Evolutionary conservation across 345 rosid genomes (phyloP), one percentile per base, ranked within the genome.

Genomic region (Crucihimalaya himalaica): DNA sequence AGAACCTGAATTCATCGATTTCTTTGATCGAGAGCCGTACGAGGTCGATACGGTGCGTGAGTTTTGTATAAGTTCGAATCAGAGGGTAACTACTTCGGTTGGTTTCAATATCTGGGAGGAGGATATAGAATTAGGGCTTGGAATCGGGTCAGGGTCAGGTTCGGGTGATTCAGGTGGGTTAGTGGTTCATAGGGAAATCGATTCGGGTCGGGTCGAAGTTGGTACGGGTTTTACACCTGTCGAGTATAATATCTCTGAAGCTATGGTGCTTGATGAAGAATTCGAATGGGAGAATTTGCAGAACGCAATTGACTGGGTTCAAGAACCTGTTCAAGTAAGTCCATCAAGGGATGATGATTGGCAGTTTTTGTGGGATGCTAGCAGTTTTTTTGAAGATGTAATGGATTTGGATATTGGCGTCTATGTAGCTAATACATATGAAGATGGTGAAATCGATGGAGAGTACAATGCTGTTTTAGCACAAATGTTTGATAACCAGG

Each of bases 231-330:
- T 25, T 31, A 28, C 51, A 15, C 12, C 15, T 20, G 11, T 16
- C 31, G 63, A 16, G 56, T 56, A 54, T 27, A n/a, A 16, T 16
- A n/a, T 61, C 42, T 50, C 5, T 4, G 67, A 31, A 32, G 40
- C 47, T 28, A 66, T 65, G 52, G 62, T 32, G 59, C 28, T 21
- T 51, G 60, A 16, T 42, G 82, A 78, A n/a, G 83, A 27, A 52
- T 13, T 55, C 21, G 85, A 66, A 29, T 56, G 70, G 80, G 84
- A 73, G 15, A 74, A 82, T 40, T 68, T 60, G 19, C 65, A 71
- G 29, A 57, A 65, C 66, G 69, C 6, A 5, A 54, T 21, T 27
- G 14, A 9, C 55, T 73, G 29, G 70, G 48, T 12, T 46, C 34
- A 65, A 9, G 75, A 57, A 19, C 62, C 54, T 47, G 18, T 5